These are phyloP conservation scores for Sporothrix mexicana DNA, from an alignment of 2,329 filamentous ascomycete genomes.

Conservation along the genomic window DNA sequence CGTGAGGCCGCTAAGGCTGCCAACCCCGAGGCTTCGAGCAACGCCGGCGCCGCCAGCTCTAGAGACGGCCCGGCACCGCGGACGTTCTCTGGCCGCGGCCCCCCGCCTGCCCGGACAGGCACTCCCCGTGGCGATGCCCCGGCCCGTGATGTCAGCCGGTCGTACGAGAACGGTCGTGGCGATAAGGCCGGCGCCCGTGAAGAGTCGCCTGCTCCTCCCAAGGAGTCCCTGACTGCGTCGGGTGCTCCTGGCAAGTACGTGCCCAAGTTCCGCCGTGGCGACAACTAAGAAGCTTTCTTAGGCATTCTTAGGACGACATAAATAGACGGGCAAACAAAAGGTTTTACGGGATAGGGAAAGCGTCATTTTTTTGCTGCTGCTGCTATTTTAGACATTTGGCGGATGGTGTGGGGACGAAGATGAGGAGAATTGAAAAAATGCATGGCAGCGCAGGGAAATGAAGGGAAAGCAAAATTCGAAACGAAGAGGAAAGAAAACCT, in stretches of 20 bases:
- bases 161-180: conserved; percentile 50
- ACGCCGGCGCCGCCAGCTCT: conserved; percentile 24
- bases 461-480: conserved; percentile 20
- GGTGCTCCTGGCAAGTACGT: conserved; percentile 66
- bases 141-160: background rate
- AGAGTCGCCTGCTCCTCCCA: conserved; percentile 50
- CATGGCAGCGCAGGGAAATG: conserved; percentile 15
- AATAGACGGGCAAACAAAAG: background rate
- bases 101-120: conserved; percentile 52
- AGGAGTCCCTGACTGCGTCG: conserved; percentile 59
- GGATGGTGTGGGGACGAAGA: background rate
- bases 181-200: conserved; percentile 41
- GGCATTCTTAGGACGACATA: background rate
- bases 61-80: conserved; percentile 41
- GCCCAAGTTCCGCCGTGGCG: conserved; percentile 49
- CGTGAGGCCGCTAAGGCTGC: conserved; percentile 57
- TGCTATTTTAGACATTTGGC: background rate
- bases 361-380: conserved; percentile 7
- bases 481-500: conserved; percentile 10
- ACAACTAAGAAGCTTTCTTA: conserved; percentile 7
- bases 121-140: conserved; percentile 44
- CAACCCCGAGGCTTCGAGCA: conserved; percentile 32
- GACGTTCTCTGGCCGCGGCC: conserved; percentile 48
- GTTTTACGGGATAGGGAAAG: background rate
- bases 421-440: conserved; percentile 12